phyloP scores from a whole-genome alignment of 805 yeast genomes.

The Saccharomycopsis sp. region DNA sequence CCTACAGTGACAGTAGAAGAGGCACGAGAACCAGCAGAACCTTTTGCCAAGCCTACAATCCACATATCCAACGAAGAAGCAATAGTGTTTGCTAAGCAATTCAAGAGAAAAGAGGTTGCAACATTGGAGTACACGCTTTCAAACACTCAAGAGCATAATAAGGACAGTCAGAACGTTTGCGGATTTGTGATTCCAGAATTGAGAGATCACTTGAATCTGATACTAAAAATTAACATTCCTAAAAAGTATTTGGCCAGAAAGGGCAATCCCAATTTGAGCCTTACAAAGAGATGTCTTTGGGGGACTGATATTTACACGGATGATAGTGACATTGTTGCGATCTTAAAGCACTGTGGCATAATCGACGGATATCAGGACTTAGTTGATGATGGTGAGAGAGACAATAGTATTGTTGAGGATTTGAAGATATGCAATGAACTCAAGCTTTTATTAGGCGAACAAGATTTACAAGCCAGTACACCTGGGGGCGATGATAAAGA shows the following conservation, averaged over 20 bases:
- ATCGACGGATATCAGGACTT: slow-evolving; percentile 30
- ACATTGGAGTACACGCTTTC: slow-evolving; percentile 38
- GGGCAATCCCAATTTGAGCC: slow-evolving; percentile 13
- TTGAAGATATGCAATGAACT: too few species aligned
- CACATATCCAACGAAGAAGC: slow-evolving; percentile 34
- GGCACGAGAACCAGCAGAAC: neutral
- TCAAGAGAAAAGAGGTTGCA: slow-evolving; percentile 43
- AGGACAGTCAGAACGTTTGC: neutral
- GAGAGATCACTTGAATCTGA: slow-evolving; percentile 34
- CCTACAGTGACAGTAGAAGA: too few species aligned
- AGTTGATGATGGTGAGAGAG: neutral
- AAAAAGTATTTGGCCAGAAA: slow-evolving; percentile 22
- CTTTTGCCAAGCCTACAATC: slow-evolving; percentile 24
- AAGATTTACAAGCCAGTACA: neutral
- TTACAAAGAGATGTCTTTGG: slow-evolving; percentile 42
- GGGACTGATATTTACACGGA: slow-evolving; percentile 92
- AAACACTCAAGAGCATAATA: neutral
- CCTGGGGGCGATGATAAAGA: slow-evolving; percentile 24
- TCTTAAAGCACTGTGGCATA: slow-evolving; percentile 67
- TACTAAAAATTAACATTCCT: slow-evolving; percentile 26
- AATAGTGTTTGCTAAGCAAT: slow-evolving; percentile 31
- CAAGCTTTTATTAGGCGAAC: too few species aligned
- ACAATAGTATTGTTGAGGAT: neutral
- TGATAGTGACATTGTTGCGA: slow-evolving; percentile 77
- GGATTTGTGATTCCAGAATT: slow-evolving; percentile 28